Percentiles rank a stretch among this genome's conserved stretches.
Conservation (phyloP, 495 filamentous ascomycete species). For the Jackrogersella minutella region DNA sequence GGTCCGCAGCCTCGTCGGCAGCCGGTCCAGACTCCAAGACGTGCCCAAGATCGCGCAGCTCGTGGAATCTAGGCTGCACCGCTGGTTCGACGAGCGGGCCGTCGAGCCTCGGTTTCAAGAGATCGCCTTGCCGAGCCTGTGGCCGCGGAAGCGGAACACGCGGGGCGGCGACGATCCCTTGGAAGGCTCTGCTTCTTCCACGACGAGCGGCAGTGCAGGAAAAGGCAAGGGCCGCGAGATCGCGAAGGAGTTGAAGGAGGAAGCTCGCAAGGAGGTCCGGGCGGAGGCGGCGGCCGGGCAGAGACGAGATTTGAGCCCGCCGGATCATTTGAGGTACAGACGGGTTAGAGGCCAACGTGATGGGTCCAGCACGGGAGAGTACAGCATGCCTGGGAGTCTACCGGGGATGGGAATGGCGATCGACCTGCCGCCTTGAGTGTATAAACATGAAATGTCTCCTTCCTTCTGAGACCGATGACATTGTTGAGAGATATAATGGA, state of each 20-base stretch:
- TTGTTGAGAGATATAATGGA: neutral
- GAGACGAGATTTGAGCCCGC: constrained; percentile 45
- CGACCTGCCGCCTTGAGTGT: constrained; percentile 27
- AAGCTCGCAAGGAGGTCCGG: constrained; percentile 55
- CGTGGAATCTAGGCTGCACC: constrained; percentile 87
- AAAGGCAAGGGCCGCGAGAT: constrained; percentile 60
- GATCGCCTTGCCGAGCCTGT: constrained; percentile 89
- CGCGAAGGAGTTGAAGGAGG: constrained; percentile 55
- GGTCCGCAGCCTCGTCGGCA: constrained; percentile 90
- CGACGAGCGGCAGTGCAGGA: constrained; percentile 44
- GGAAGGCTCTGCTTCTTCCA: constrained; percentile 42
- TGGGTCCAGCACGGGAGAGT: constrained; percentile 43
- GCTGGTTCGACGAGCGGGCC: constrained; percentile 96
- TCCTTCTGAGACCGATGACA: neutral
- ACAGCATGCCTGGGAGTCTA: constrained; percentile 36
- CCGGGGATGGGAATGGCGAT: constrained; percentile 42
- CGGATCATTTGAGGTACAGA: constrained; percentile 48
- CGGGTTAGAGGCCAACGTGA: constrained; percentile 46
- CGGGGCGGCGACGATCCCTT: constrained; percentile 66
- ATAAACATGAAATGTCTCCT: neutral
- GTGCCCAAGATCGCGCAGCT: constrained; percentile 97
- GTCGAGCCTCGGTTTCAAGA: constrained; percentile 97
- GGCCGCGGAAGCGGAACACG: constrained; percentile 89
- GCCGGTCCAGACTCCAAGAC: constrained; percentile 87
- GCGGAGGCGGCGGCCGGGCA: constrained; percentile 49